Evolutionary conservation across 495 filamentous ascomycete genomes (phyloP), one percentile per base, ranked within the genome.

Genomic region (Aspergillus biplanus): DNA sequence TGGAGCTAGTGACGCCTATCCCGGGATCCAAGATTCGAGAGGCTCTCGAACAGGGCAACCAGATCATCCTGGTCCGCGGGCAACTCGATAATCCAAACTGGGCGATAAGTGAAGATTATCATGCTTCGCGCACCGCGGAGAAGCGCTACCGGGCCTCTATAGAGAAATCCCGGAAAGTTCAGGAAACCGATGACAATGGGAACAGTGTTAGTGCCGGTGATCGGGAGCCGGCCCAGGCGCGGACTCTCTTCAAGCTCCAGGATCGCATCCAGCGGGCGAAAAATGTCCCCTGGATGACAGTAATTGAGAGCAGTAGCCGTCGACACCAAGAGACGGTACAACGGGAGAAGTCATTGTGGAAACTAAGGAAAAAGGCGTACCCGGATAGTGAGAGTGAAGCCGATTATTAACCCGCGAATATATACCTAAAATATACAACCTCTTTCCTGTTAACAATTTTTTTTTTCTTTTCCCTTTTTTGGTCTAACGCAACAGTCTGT

Each of bases 51-150:
- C 50, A 77, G 34, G 74, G 74, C 0, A 71, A 78, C 21, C 57
- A 69, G 7, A 70, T 87, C 6, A 73, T 87, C 39, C 73, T 87
- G 2, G 83, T 86, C 8, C 75, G 83, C 32, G 85, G 85, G 0
- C 74, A 76, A 33, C 58, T 86, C 12, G 84, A 84, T 66, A 81
- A 75, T 44, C 83, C 82, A 3, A 80, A 80, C 34, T 84, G 82
- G 82, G 80, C 80, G 31, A 66, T 80, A 49, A 78, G 74, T 50
- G 78, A 82, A 58, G 78, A 81, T 57, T 81, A 80, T 59, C 60
- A 80, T 42, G 71, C 74, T 13, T 78, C 78, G 4, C 73, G 75
- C 21, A 72, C 78, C 7, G 78, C 71, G 12, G 75, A 78, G 56
- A 70, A 72, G 42, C 70, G 71, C 15, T 71, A 77, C 47, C 72